Base-by-base conservation (phyloP, 139 green algal genomes). In the Dunaliella primolecta region DNA sequence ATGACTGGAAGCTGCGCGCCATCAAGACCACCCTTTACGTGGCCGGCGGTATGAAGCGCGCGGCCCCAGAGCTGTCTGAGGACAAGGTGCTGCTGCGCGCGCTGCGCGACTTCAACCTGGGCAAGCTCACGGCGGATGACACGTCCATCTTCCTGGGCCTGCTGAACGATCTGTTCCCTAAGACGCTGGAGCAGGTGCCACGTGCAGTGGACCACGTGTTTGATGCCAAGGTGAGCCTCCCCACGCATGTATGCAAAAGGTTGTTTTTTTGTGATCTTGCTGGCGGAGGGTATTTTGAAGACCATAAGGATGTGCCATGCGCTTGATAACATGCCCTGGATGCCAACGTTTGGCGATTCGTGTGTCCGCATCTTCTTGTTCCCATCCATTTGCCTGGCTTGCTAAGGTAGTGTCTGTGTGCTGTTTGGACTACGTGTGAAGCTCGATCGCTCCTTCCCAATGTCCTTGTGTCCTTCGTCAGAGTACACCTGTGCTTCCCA, bases 1-100 rank as follows among this genome's bases (percentile, higher is more conserved):
- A 98, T 85, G 96, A 98, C 89, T 98, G 96, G 96, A 98, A 98
- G 93, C 92, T 98, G 90, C 93, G 96, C 72, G 96, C 96, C n/a
- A 98, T 98, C 91, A 98, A 98, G 91, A 98, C 96, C 46, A 98
- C 96, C 29, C 93, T 98, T 57, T 97, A 98, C 84, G 96, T 98
- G 36, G 96, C 96, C 3, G 95, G 96, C 37, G 94, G 93, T 86
- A 97, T 98, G 95, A 98, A 98, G 90, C 95, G 96, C 3, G 88
- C 88, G 0, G 93, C 94, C 0, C 96, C 95, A 0, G 93, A 97
- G 79, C 91, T 98, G 15, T 92, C 89, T 11, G 95, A 98, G 90
- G 95, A 98, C 87, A 96, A 98, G 92, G 93, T 95, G 84, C 84
- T 98, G 83, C 88, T 98, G 85, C 93, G 95, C 34, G 96, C 96